These are phyloP conservation scores for Parachaetomium inaequale DNA, from an alignment of 495 filamentous ascomycete species.

Conservation along the genomic window DNA sequence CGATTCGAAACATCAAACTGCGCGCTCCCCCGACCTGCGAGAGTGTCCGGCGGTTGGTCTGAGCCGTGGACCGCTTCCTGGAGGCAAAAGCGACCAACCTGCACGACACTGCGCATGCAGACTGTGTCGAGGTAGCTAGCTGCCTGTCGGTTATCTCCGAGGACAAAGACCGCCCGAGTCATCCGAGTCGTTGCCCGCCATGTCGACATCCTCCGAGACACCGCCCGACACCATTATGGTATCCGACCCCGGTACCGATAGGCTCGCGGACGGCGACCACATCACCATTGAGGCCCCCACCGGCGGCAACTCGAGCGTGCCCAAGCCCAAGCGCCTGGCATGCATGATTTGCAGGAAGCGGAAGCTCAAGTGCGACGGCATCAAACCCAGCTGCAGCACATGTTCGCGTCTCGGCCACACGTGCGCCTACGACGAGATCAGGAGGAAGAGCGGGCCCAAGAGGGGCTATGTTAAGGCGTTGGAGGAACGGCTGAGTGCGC, in stretches of 20 bases:
- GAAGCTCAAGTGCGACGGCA: conserved; percentile 79
- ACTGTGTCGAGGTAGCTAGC: not conserved
- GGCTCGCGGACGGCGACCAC: conserved; percentile 27
- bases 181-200: conserved; percentile 17
- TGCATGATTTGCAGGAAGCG: conserved; percentile 93
- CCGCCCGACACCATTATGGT: conserved; percentile 37
- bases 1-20: not conserved
- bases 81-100: not conserved
- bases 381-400: conserved; percentile 84
- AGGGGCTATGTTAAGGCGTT: conserved; percentile 96
- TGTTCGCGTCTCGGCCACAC: conserved; percentile 84
- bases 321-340: conserved; percentile 90
- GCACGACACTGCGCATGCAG: not conserved
- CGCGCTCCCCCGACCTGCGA: not conserved
- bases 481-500: conserved; percentile 86
- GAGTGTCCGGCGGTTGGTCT: not conserved
- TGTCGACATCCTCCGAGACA: conserved; percentile 43
- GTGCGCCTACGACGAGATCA: conserved; percentile 92
- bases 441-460: conserved; percentile 97
- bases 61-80: not conserved
- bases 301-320: conserved; percentile 59
- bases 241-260: conserved; percentile 36
- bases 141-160: not conserved
- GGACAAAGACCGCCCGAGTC: not conserved
- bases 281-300: conserved; percentile 32